A percentile compares a stretch with the other conserved stretches of the same genome.
Conservation (phyloP, 176 grass and related monocot species). For the Aechmea fasciata region DNA sequence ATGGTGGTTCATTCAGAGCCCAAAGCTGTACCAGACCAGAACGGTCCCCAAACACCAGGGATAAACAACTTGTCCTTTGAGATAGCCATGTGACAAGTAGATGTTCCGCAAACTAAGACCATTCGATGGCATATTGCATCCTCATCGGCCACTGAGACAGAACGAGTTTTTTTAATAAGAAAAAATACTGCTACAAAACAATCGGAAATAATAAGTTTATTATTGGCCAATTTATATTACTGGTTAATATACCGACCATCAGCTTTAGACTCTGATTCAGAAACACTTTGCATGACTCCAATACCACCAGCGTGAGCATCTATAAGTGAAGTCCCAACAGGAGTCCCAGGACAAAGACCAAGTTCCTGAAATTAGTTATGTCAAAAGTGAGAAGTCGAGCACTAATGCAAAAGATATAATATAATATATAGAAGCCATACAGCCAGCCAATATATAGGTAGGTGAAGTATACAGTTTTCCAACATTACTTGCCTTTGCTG, state of each 20-base stretch:
- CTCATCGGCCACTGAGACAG: conserved; percentile 41
- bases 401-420: not conserved
- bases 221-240: not conserved
- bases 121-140: conserved; percentile 61
- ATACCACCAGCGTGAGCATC: conserved; percentile 95
- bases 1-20: not conserved
- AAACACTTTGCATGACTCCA: conserved; percentile 81
- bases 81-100: conserved; percentile 93
- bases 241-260: conserved; percentile 27
- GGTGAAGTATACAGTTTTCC: not conserved
- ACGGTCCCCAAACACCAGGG: conserved; percentile 89
- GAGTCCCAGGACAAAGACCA: conserved; percentile 65
- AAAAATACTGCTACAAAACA: not conserved
- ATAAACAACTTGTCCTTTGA: conserved; percentile 73
- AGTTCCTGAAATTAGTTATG: conserved; percentile 49
- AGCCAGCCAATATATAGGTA: conserved; percentile 13
- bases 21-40: conserved; percentile 74
- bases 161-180: conserved; percentile 7
- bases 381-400: conserved; percentile 2
- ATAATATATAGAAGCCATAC: conserved; percentile 14
- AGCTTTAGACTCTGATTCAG: conserved; percentile 37
- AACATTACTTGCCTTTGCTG: conserved; percentile 77
- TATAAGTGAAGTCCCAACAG: conserved; percentile 90
- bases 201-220: not conserved
- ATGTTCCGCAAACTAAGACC: conserved; percentile 95